Evolutionary conservation across 208 protist species (phyloP).

Genomic region (Acanthamoeba lugdunensis): DNA sequence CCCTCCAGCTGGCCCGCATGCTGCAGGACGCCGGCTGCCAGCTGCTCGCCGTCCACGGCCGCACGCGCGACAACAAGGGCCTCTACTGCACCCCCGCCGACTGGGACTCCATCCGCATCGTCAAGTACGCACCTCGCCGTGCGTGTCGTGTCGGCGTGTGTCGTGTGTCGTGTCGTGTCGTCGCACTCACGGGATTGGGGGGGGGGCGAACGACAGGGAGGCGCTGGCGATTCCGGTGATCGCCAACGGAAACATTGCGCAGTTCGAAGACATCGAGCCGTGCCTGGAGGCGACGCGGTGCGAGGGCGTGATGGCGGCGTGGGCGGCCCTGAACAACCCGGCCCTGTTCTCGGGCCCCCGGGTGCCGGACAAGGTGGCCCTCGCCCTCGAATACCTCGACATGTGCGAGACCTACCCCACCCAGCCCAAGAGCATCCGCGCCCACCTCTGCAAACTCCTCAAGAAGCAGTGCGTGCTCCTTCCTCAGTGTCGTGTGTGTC

Average conservation of each 20-base stretch:
- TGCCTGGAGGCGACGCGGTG: slow-evolving; percentile 79
- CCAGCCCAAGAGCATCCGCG: slow-evolving; percentile 19
- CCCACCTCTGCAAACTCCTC: slow-evolving; percentile 59
- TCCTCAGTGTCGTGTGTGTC: neutral
- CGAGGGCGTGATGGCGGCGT: slow-evolving; percentile 40
- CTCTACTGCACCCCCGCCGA: slow-evolving; percentile 76
- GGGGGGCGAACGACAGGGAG: slow-evolving; percentile 53
- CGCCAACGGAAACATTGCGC: slow-evolving; percentile 83
- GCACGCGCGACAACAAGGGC: slow-evolving; percentile 82
- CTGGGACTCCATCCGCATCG: slow-evolving; percentile 79
- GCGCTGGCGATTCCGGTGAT: slow-evolving; percentile 81
- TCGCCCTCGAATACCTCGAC: slow-evolving; percentile 81
- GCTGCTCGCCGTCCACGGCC: slow-evolving; percentile 82
- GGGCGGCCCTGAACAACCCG: slow-evolving; percentile 78
- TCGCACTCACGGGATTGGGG: too few species aligned
- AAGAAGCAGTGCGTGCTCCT: slow-evolving; percentile 37
- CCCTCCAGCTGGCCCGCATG: slow-evolving; percentile 79
- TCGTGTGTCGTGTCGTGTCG: neutral
- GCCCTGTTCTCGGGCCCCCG: slow-evolving; percentile 80
- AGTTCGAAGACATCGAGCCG: slow-evolving; percentile 74
- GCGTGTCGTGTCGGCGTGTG: neutral
- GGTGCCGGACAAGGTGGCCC: slow-evolving; percentile 11
- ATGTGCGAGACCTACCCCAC: slow-evolving; percentile 67
- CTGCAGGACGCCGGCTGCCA: slow-evolving; percentile 77
- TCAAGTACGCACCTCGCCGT: slow-evolving; percentile 66